A percentile compares a stretch with the other conserved stretches of the same genome.
phyloP scores from a whole-genome alignment of 2,329 filamentous ascomycete genomes.

The Phoma herbarum region DNA sequence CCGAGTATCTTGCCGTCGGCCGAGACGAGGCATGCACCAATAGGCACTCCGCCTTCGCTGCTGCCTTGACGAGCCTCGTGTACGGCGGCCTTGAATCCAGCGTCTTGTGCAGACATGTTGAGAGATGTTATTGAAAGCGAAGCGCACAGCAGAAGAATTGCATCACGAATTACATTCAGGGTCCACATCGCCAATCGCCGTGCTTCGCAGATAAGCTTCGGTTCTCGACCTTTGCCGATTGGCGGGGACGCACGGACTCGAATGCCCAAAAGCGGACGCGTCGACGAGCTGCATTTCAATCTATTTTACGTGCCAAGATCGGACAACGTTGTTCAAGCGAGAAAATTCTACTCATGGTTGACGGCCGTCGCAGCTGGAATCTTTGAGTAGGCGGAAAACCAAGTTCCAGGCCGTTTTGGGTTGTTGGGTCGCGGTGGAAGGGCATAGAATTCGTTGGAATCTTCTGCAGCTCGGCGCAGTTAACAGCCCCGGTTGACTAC shows the following conservation, averaged over 20 bases:
- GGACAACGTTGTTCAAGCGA: not conserved
- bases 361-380: constrained; percentile 4
- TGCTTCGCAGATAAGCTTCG: constrained; percentile 29
- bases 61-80: constrained; percentile 65
- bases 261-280: constrained; percentile 5
- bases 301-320: not conserved
- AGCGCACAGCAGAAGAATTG: not conserved
- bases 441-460: constrained; percentile 47
- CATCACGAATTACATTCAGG: constrained; percentile 17
- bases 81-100: constrained; percentile 65
- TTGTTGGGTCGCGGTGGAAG: constrained; percentile 44
- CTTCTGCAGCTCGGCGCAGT: constrained; percentile 50
- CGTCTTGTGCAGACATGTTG: constrained; percentile 41
- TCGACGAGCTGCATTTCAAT: constrained; percentile 13
- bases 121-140: constrained; percentile 1
- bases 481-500: constrained; percentile 43
- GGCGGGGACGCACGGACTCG: constrained; percentile 13
- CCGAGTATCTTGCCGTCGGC: constrained; percentile 75
- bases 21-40: constrained; percentile 70
- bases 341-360: not conserved
- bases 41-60: constrained; percentile 66
- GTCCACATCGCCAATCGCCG: constrained; percentile 20
- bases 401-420: constrained; percentile 33
- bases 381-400: constrained; percentile 23
- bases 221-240: constrained; percentile 24